Evolutionary conservation across 768 basidiomycete genomes (phyloP), one percentile per base, ranked within the genome.

Genomic region (Hortiboletus flavorubellus): DNA sequence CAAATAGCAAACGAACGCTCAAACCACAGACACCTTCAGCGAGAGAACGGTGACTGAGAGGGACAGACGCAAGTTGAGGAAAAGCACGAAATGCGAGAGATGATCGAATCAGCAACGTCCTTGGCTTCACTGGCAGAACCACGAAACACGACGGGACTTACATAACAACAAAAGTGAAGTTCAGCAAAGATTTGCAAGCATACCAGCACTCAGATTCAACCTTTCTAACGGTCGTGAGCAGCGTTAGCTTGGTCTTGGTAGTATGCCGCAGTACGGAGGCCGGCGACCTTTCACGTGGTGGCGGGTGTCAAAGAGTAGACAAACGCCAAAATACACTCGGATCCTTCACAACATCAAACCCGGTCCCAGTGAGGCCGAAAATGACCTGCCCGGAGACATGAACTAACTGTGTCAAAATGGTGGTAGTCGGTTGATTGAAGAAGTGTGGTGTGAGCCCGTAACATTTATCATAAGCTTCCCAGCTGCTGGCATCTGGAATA

Each of bases 1-100:
- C 59, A 60, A 68, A 68, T 42, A 56, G 66, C 63, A 72, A 64
- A 69, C 65, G 71, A 66, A 69, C 46, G 64, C 57, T 71, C 60
- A 67, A 65, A 66, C 61, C 67, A 70, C 60, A 61, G 64, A 65
- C 59, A 64, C 59, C 58, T 48, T 62, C n/a, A 39, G 18, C 30
- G 42, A 57, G 58, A 45, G 54, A 50, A 62, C 37, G 51, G 26
- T 26, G 4, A 66, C 59, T 47, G 59, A 54, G 54, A 61, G 55
- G 53, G 64, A 56, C 14, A 58, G 53, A 58, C 46, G 55, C 51
- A 64, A 58, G 40, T 52, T 57, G 47, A 58, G 60, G 58, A 64
- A 61, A 53, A 44, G 51, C 62, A 53, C 48, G 58, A 55, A 57
- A 51, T n/a, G 47, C 2, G 42, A 40, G 45, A 51, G 54, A 62